Evolutionary conservation across 2,329 filamentous ascomycete genomes (phyloP).

Genomic region (Aspergillus ustus): DNA sequence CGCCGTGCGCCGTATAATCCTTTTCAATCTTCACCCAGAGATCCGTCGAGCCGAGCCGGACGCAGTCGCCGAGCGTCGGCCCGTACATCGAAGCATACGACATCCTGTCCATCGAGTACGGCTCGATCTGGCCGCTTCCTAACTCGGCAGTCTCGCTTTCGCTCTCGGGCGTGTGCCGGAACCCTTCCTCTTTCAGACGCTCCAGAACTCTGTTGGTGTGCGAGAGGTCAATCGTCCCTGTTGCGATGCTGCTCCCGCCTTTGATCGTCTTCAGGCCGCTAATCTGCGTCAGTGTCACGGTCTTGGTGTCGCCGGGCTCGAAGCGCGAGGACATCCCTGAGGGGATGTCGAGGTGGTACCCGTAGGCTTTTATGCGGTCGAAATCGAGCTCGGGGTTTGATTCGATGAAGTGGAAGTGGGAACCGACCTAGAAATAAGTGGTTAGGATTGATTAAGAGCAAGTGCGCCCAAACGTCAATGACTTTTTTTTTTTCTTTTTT

Average conservation of each 20-base stretch:
- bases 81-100: constrained; percentile 90
- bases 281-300: constrained; percentile 87
- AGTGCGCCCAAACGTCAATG: too few species aligned
- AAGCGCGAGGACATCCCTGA: constrained; percentile 92
- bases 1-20: constrained; percentile 82
- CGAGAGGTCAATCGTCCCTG: constrained; percentile 69
- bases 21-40: constrained; percentile 90
- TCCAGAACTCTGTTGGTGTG: constrained; percentile 69
- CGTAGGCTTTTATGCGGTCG: constrained; percentile 80
- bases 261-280: constrained; percentile 77
- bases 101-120: constrained; percentile 73
- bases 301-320: constrained; percentile 90
- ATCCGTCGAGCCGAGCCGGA: constrained; percentile 82
- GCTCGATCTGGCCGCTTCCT: constrained; percentile 50
- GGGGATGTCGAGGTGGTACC: constrained; percentile 84
- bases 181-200: constrained; percentile 72
- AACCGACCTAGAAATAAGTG: constrained; percentile 69
- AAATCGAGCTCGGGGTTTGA: constrained; percentile 90
- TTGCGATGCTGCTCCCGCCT: constrained; percentile 81
- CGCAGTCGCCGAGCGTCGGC: constrained; percentile 84
- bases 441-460: too few species aligned
- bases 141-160: constrained; percentile 54
- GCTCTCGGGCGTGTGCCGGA: constrained; percentile 75
- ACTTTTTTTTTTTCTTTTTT: too few species aligned
- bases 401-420: constrained; percentile 96